phyloP scores from a whole-genome alignment of 176 grass and related monocot genomes.

The Zea luxurians region DNA sequence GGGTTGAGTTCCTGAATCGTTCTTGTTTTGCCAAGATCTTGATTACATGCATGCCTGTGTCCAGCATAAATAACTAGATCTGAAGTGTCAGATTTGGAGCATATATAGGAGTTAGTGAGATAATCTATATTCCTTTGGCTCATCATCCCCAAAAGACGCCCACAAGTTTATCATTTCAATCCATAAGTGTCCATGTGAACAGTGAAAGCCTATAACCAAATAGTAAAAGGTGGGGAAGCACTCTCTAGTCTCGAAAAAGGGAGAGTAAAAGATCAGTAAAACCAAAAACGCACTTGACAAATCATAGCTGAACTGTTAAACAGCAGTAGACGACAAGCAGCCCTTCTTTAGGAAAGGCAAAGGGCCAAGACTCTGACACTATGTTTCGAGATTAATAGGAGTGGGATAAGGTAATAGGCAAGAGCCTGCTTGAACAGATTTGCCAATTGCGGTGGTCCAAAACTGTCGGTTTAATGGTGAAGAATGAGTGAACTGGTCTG shows the following conservation, averaged over 20 bases:
- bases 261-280: neutral
- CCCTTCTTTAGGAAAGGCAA: conserved; percentile 19
- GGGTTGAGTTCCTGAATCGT: neutral
- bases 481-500: neutral
- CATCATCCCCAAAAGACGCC: no score
- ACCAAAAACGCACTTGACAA: conserved; percentile 12
- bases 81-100: conserved; percentile 7
- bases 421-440: conserved; percentile 1
- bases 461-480: conserved; percentile 20
- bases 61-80: neutral
- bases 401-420: neutral
- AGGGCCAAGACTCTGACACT: conserved; percentile 17
- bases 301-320: conserved; percentile 4
- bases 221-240: conserved; percentile 21
- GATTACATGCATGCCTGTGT: neutral
- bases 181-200: conserved; percentile 2
- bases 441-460: conserved; percentile 5
- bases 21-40: neutral
- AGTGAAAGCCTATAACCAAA: conserved; percentile 9
- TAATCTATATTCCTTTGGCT: neutral
- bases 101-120: no score
- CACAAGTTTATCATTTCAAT: neutral
- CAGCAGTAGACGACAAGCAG: neutral
- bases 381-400: conserved; percentile 15
- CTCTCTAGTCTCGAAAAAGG: neutral